Evolutionary conservation across 1,284 basidiomycete species (phyloP).

Genomic region (Mycosarcoma mackinlayi): DNA sequence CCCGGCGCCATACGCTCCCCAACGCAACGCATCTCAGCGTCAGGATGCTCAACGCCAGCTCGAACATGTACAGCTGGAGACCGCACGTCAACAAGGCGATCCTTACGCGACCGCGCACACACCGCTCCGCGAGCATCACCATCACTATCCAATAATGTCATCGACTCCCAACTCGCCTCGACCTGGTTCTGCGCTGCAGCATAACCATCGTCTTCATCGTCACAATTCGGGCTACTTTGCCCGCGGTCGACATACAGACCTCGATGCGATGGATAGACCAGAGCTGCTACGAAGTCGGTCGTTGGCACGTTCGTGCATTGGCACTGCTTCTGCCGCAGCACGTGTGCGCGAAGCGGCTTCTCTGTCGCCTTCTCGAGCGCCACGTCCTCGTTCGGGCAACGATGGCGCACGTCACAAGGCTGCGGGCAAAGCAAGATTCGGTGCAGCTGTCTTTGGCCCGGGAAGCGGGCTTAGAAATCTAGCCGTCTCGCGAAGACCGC

Average conservation of each 20-base stretch:
- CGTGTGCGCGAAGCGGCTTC: not conserved
- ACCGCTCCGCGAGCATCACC: constrained; percentile 8
- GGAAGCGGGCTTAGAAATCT: constrained; percentile 8
- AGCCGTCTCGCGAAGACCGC: constrained; percentile 8
- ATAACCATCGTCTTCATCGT: constrained; percentile 12
- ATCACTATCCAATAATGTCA: constrained; percentile 14
- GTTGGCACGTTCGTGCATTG: constrained; percentile 17
- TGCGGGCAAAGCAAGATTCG: constrained; percentile 3
- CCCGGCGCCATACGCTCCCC: not conserved
- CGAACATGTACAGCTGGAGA: constrained; percentile 50
- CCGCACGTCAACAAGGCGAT: constrained; percentile 59
- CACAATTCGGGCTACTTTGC: constrained; percentile 8
- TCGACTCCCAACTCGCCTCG: constrained; percentile 2
- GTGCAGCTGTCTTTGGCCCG: not conserved
- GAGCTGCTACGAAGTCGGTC: constrained; percentile 6
- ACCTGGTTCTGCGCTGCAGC: constrained; percentile 1
- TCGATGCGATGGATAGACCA: not conserved
- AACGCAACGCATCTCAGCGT: not conserved
- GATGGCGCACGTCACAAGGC: no score
- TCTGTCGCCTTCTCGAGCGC: not conserved
- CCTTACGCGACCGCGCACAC: constrained; percentile 31
- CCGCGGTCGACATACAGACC: not conserved
- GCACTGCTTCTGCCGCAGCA: not conserved
- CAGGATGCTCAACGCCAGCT: constrained; percentile 46
- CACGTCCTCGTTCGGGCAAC: constrained; percentile 9